Conservation (phyloP, 176 grass and related monocot species). For the Lolium multiflorum region DNA sequence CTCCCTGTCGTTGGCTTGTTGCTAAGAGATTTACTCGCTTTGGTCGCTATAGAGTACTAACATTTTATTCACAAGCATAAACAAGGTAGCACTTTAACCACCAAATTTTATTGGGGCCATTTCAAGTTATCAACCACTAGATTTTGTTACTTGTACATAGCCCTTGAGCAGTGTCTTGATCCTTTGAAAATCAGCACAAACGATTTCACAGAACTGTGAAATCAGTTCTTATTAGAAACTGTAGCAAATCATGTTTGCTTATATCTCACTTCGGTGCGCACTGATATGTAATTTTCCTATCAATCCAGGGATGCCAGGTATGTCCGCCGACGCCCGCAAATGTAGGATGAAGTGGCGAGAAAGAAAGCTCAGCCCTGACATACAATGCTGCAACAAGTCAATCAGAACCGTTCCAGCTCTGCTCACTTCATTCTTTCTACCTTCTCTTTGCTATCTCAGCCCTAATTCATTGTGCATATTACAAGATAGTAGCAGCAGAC, state of each 20-base stretch:
- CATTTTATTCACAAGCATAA: neutral
- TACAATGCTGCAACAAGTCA: neutral
- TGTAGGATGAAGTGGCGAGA: conserved; percentile 35
- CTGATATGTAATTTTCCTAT: conserved; percentile 32
- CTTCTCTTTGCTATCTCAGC: conserved; percentile 11
- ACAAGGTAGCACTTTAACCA: neutral
- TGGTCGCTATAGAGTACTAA: neutral
- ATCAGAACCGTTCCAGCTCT: conserved; percentile 6
- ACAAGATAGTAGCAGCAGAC: conserved; percentile 49
- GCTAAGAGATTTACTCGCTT: neutral
- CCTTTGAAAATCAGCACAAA: conserved; percentile 11
- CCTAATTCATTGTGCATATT: conserved; percentile 48
- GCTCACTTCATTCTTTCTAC: neutral
- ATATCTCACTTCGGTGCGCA: neutral
- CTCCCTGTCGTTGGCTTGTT: neutral
- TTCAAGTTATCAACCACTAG: neutral
- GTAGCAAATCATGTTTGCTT: too few relatives aligned
- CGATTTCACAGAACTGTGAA: too few relatives aligned
- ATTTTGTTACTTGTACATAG: neutral
- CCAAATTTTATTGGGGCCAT: neutral
- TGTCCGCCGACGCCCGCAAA: conserved; percentile 35
- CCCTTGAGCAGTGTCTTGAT: conserved; percentile 3
- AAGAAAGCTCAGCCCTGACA: neutral
- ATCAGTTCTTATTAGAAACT: too few relatives aligned
- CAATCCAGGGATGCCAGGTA: conserved; percentile 54